A percentile compares a stretch with the other conserved stretches of the same genome.
Evolutionary conservation across 441 rosid genomes (phyloP).

Genomic region (Syzygium malaccense): DNA sequence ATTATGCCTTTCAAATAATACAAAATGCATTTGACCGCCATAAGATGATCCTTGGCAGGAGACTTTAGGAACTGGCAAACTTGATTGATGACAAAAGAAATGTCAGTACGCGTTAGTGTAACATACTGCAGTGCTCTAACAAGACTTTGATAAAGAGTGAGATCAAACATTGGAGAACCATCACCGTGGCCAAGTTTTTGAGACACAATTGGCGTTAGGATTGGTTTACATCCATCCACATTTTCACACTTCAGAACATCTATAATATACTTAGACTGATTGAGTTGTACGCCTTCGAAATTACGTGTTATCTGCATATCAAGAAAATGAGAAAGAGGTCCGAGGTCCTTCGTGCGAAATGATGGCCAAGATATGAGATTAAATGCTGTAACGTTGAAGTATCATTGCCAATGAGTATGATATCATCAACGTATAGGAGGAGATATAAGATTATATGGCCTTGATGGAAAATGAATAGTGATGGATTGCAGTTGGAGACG

Average conservation of each 20-base stretch:
- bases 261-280: background rate
- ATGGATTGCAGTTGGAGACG: background rate
- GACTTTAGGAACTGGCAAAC: background rate
- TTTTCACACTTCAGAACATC: background rate
- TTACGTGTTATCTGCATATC: background rate
- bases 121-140: background rate
- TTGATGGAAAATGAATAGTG: background rate
- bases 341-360: background rate
- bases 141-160: background rate
- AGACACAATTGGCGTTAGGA: background rate
- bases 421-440: background rate
- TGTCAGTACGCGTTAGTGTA: background rate
- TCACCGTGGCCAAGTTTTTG: background rate
- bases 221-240: background rate
- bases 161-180: background rate
- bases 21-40: background rate
- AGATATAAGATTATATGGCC: background rate
- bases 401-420: background rate
- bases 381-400: background rate
- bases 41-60: background rate
- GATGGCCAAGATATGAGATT: background rate
- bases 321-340: background rate
- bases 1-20: background rate
- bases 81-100: background rate
- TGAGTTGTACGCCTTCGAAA: background rate